Base-by-base conservation (phyloP, 2,329 filamentous ascomycete genomes). In the Hymenoscyphus infarciens region DNA sequence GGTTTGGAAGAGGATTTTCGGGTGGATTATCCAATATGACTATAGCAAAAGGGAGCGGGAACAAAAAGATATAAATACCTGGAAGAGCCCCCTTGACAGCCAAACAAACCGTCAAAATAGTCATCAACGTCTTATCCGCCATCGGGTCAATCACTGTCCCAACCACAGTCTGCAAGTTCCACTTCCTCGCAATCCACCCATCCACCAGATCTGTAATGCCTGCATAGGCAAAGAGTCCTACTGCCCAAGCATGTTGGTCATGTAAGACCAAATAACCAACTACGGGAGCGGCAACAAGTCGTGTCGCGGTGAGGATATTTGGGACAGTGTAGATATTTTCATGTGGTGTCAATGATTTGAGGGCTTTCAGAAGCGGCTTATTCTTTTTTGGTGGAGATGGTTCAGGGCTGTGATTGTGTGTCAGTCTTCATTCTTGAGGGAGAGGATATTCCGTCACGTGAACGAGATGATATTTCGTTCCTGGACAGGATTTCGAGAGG, bases 241-340 rank as follows among this genome's bases (percentile, higher is more conserved):
- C 80, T 0, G 95, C 92, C 78, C 86, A 87, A 35, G 84, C 82
- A 74, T 96, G 89, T 53, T 92, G 83, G 73, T 95, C 89, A 69
- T 96, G 85, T 2, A 98, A 82, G 63, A 99, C 88, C 25, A 95
- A 85, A 74, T 97, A 98, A 61, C 94, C 95, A 56, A 97, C 86
- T 33, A 90, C 81, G 0, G 95, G 95, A 0, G 95, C 91, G 1
- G 91, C 89, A 58, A 91, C 74, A 45, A 99, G 85, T 2, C 95
- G 90, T 1, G 92, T 91, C 68, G 94, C 87, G 1, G 95, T 99
- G 60, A 99, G 83, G 65, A 96, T 82, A 74, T 99, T 99, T 49
- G 95, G 95, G n/a, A 99, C 74, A 39, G 92, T 99, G 79, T 96
- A 97, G 73, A 99, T 97, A 74, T 99, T 92, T 77, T 99, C 95